These are phyloP conservation scores for Angomonas ambiguus DNA, from an alignment of 208 protist species.

Conservation along the genomic window DNA sequence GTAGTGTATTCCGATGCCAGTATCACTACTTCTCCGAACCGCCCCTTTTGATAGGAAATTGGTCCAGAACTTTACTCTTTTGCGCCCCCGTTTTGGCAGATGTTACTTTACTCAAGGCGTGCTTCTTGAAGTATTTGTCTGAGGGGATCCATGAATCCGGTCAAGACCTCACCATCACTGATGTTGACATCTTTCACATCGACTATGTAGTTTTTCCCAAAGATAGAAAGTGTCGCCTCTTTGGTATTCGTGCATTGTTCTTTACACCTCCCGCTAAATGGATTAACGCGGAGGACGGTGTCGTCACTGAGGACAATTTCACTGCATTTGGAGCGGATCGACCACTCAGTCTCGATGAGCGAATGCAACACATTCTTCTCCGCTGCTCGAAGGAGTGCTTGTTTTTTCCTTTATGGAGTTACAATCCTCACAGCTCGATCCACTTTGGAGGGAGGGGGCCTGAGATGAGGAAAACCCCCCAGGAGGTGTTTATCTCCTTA, in stretches of 20 bases:
- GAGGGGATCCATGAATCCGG: not conserved
- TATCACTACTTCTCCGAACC: too few relatives aligned
- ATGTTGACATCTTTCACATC: constrained; percentile 53
- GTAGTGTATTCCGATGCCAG: too few relatives aligned
- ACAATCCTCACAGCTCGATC: not conserved
- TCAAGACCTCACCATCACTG: constrained; percentile 12
- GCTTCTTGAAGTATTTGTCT: not conserved
- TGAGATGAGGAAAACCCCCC: too few relatives aligned
- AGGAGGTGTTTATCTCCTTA: constrained; percentile 11
- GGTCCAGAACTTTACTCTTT: constrained; percentile 53
- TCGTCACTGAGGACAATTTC: not conserved
- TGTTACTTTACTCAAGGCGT: constrained; percentile 28
- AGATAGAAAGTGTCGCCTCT: constrained; percentile 30
- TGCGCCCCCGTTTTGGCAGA: constrained; percentile 51
- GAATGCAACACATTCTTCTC: constrained; percentile 22
- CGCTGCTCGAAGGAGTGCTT: constrained; percentile 5
- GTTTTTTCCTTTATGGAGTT: constrained; percentile 57
- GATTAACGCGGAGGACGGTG: not conserved
- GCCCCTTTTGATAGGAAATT: constrained; percentile 41
- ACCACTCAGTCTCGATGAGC: too few relatives aligned
- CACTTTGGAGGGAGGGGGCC: not conserved
- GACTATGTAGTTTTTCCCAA: constrained; percentile 34
- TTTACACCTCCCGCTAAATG: not conserved
- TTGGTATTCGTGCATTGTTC: constrained; percentile 36
- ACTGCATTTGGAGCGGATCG: too few relatives aligned